Base-by-base conservation (phyloP, 2,329 filamentous ascomycete genomes). In the Ilyonectria sp. region DNA sequence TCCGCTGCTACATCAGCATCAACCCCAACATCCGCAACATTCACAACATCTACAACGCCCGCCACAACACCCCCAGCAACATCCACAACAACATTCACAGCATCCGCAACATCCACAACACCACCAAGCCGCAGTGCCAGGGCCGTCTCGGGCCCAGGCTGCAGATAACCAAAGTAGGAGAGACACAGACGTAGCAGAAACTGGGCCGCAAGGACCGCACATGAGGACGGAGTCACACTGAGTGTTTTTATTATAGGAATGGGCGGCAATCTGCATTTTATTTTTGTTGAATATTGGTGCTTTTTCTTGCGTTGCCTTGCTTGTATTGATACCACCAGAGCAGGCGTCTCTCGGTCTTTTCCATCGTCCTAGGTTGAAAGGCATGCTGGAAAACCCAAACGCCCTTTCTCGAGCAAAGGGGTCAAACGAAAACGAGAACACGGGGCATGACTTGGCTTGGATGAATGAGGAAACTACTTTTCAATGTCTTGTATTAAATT, bases 171-270 rank as follows among this genome's bases (percentile, higher is more conserved):
- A 46, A n/a, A 52, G 26, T 31, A 61, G 58, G 29, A 58, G 58
- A 57, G 58, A 61, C 37, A 53, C 58, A 60, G 63, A 66, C 46
- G 47, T 26, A 66, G 44, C 63, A 66, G 63, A 66, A 58, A 66
- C 63, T 53, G 46, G 58, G 52, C 63, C 63, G 63, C 63, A 66
- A 66, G 63, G 63, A 61, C 58, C 56, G 58, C 63, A 66, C 29
- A 53, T 58, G 63, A 61, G 53, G 58, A 61, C 63, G 58, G 63
- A 66, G 63, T 66, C 63, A 61, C 63, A 49, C 15, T 66, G 46
- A 66, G 31, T 54, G 26, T 37, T 21, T 59, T 58, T 23, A 21
- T 21, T 56, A 56, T 35, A 33, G 44, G 31, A 52, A 50, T 23
- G 46, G 63, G 63, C 37, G 53, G 58, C 50, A 46, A 61, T 40